These are phyloP conservation scores for Parsonsia alboflavescens DNA, from an alignment of 257 asterid species.

Conservation along the genomic window DNA sequence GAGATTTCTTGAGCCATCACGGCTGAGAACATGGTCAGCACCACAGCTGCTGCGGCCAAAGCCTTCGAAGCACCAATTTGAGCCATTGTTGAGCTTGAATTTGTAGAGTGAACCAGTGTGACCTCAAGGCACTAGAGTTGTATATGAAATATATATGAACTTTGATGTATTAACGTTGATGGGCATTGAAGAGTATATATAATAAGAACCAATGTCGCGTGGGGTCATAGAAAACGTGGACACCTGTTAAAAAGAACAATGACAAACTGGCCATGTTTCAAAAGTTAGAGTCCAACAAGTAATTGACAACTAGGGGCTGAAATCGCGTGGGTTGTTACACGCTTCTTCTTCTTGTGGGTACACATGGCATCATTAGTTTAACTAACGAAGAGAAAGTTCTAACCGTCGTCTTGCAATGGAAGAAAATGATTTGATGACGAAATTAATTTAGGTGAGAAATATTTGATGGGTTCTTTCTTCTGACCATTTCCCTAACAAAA, in stretches of 20 bases:
- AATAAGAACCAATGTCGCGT: not conserved
- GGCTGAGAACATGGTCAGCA: slow-evolving; percentile 1
- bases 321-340: slow-evolving; percentile 1
- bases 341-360: not conserved
- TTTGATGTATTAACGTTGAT: not conserved
- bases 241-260: not conserved
- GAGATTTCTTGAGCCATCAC: slow-evolving; percentile 2
- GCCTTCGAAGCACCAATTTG: not conserved
- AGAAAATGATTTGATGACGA: not conserved
- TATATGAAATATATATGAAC: not conserved
- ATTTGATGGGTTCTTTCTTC: not conserved
- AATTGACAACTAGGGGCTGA: not conserved
- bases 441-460: not conserved
- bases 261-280: slow-evolving; percentile 7
- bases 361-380: not conserved
- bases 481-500: not conserved
- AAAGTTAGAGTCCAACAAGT: slow-evolving; percentile 1
- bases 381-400: not conserved
- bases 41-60: not conserved
- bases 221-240: slow-evolving; percentile 5
- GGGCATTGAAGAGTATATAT: not conserved
- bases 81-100: not conserved
- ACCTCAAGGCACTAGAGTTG: not conserved
- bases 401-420: not conserved
- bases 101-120: not conserved